These are phyloP conservation scores for Trifolium pratense DNA, from an alignment of 306 rosid genomes.

Conservation along the genomic window DNA sequence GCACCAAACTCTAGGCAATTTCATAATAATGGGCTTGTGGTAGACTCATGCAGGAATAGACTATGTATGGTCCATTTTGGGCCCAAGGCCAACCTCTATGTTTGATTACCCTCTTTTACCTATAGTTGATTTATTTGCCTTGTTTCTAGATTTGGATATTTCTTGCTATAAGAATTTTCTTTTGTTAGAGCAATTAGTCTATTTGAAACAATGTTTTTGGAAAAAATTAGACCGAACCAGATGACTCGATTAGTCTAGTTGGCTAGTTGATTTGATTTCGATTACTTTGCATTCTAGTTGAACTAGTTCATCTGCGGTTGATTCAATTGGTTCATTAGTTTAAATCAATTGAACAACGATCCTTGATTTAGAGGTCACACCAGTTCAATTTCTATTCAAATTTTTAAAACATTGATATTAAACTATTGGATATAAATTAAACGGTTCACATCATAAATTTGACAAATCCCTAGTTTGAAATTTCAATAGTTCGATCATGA, in stretches of 20 bases:
- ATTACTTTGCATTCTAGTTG: too few species aligned
- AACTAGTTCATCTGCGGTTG: too few species aligned
- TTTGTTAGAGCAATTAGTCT: background rate
- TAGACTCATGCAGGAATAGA: slow-evolving; percentile 2
- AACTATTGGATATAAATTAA: background rate
- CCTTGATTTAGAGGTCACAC: too few species aligned
- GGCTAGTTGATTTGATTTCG: too few species aligned
- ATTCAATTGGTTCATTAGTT: too few species aligned
- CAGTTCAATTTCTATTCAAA: too few species aligned
- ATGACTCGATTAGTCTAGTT: too few species aligned
- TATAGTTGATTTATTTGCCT: slow-evolving; percentile 13
- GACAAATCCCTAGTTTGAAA: background rate
- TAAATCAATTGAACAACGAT: too few species aligned
- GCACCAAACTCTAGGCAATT: slow-evolving; percentile 47
- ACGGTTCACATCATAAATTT: background rate
- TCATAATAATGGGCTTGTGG: slow-evolving; percentile 40
- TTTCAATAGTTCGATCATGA: background rate
- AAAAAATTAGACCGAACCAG: background rate
- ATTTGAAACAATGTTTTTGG: background rate
- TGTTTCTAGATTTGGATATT: background rate
- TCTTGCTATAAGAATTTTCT: background rate
- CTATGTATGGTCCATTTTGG: slow-evolving; percentile 16
- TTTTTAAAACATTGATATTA: background rate
- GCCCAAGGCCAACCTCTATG: slow-evolving; percentile 39
- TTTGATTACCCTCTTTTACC: slow-evolving; percentile 25